Percentiles rank a stretch among this genome's conserved stretches.
Evolutionary conservation across 768 basidiomycete genomes (phyloP).

Genomic region (Boletales sp.): DNA sequence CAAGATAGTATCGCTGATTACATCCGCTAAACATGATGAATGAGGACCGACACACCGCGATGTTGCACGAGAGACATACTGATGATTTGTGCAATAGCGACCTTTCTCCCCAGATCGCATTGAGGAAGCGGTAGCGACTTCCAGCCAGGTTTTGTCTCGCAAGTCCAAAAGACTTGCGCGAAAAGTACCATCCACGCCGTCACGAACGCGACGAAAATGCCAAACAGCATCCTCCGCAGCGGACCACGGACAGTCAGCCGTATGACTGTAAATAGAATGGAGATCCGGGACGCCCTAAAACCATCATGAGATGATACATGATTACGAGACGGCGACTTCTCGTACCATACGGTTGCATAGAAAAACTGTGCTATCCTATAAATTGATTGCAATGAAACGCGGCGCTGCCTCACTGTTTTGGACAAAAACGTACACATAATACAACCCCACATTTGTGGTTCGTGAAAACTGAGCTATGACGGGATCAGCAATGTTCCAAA

Average conservation of each 20-base stretch:
- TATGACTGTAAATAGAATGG: conserved; percentile 5
- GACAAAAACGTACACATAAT: conserved; percentile 2
- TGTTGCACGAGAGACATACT: neutral
- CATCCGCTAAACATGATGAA: neutral
- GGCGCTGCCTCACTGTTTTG: neutral
- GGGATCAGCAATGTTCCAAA: neutral
- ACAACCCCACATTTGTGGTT: neutral
- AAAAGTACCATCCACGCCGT: neutral
- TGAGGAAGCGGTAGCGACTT: neutral
- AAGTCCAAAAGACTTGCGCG: conserved; percentile 5
- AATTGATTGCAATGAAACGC: neutral
- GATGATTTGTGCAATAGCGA: conserved; percentile 1
- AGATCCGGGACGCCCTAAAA: conserved; percentile 1
- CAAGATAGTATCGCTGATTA: neutral
- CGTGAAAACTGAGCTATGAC: neutral
- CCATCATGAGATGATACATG: neutral
- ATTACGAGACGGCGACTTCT: neutral
- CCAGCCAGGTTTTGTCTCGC: conserved; percentile 3
- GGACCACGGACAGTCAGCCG: neutral
- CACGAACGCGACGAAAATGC: neutral
- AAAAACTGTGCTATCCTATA: conserved; percentile 3
- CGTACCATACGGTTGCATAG: conserved; percentile 5
- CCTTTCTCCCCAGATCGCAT: neutral
- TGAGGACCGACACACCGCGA: neutral
- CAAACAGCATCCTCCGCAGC: neutral